phyloP scores from a whole-genome alignment of 208 protist species.

The Vickermania spadyakhi region DNA sequence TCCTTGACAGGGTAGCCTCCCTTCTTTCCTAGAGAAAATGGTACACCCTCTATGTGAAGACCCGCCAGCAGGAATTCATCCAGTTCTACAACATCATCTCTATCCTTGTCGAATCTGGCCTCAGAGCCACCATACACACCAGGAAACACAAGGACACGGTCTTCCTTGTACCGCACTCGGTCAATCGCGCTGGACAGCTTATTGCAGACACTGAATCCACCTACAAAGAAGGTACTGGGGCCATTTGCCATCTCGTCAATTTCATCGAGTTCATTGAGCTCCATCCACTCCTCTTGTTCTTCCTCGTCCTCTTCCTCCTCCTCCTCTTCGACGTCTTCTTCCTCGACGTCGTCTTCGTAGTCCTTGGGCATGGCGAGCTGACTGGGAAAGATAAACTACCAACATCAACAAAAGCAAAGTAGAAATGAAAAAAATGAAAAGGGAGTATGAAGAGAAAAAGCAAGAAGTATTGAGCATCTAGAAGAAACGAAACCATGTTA shows the following conservation, averaged over 20 bases:
- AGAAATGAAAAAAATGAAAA: slow-evolving; percentile 4
- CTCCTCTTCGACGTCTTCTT: slow-evolving; percentile 65
- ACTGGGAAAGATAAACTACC: not conserved
- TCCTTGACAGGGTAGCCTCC: slow-evolving; percentile 14
- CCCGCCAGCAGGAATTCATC: slow-evolving; percentile 48
- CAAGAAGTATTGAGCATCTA: not conserved
- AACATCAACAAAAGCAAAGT: not conserved
- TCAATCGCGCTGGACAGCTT: slow-evolving; percentile 39
- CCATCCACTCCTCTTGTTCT: slow-evolving; percentile 60
- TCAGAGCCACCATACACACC: slow-evolving; percentile 27
- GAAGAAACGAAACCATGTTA: too few species aligned
- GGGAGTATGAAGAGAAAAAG: not conserved
- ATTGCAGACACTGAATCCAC: slow-evolving; percentile 53
- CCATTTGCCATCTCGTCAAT: slow-evolving; percentile 49
- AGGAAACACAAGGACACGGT: slow-evolving; percentile 65
- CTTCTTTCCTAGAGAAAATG: slow-evolving; percentile 29
- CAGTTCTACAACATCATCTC: slow-evolving; percentile 24
- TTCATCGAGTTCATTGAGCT: slow-evolving; percentile 41
- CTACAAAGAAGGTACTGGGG: slow-evolving; percentile 68
- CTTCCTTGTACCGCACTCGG: slow-evolving; percentile 44
- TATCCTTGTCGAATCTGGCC: not conserved
- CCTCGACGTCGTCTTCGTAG: slow-evolving; percentile 31
- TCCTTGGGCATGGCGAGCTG: not conserved
- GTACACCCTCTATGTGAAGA: slow-evolving; percentile 45
- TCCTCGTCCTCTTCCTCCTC: slow-evolving; percentile 69